Base-by-base conservation (phyloP, 306 rosid genomes). In the Vigna angularis region DNA sequence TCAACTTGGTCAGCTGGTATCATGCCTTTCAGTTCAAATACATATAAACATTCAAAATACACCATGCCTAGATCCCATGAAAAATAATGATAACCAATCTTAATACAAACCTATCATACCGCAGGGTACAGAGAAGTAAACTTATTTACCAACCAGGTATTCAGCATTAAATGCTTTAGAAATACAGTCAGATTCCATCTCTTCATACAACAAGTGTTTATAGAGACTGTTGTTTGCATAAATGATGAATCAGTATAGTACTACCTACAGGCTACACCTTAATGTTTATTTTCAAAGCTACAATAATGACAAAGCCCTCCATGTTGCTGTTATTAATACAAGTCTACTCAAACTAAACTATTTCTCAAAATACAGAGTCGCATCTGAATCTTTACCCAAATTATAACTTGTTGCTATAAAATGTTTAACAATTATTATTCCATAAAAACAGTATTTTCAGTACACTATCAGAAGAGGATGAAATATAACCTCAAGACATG, bases 1-100 rank as follows among this genome's bases (percentile, higher is more conserved):
- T 82, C 82, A 84, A 83, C 63, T 55, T 48, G 79, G 81, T 94
- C 76, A 89, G 79, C 75, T 56, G 70, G 56, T 67, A 82, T 83
- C 75, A 64, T 34, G 78, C 75, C 65, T 76, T 87, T 73, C 47
- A 64, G 65, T 50, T 74, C 65, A 77, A 75, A 74, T 61, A 82
- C 69, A 52, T 59, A 34, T 78, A 79, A 30, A 57, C 62, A 75
- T 81, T 67, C 85, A 76, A 72, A 85, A 66, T 61, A 80, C 62
- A 81, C 77, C 72, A 81, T 69, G 78, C 81, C 87, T 51, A 73
- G 74, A 86, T 76, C 78, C 84, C 74, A 55, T 40, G 67, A 68
- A 76, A 85, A 79, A 82, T 76, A 74, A 73, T 20, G 28, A 68
- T 73, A 65, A 55, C 26, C 66, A 83, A 83, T 80, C 70, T 72